A percentile compares a stretch with the other conserved stretches of the same genome.
Conservation (phyloP, 768 basidiomycete genomes). For the Lactarius sp. region DNA sequence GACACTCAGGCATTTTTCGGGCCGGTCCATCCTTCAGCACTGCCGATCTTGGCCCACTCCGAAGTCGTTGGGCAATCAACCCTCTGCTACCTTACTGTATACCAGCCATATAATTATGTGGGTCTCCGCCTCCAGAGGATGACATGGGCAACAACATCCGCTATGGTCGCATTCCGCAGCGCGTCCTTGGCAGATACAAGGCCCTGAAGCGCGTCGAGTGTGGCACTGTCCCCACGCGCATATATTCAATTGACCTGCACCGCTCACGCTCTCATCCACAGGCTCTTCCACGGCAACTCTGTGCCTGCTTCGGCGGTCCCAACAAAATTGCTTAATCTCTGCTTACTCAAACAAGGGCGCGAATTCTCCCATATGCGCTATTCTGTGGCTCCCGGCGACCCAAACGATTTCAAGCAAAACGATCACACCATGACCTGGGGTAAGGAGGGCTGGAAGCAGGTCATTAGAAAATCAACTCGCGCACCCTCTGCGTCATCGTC, state of each 20-base stretch:
- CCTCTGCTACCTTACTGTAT: conserved; percentile 13
- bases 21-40: too few species aligned
- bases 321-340: conserved; percentile 43
- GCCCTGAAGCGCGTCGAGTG: conserved; percentile 89
- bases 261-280: too few species aligned
- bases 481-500: conserved; percentile 81
- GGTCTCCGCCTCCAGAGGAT: conserved; percentile 33
- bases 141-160: conserved; percentile 53
- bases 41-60: too few species aligned
- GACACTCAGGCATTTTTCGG: too few species aligned
- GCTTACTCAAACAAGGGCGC: conserved; percentile 60
- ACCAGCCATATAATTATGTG: conserved; percentile 30
- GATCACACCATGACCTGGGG: conserved; percentile 90
- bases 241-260: not conserved
- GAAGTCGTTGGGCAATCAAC: conserved; percentile 9
- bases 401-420: conserved; percentile 78
- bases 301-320: conserved; percentile 86
- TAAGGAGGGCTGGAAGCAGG: conserved; percentile 43
- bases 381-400: conserved; percentile 92
- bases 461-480: conserved; percentile 74
- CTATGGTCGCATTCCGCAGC: conserved; percentile 37
- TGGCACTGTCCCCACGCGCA: conserved; percentile 31
- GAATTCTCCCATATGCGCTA: conserved; percentile 97
- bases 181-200: conserved; percentile 85
- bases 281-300: too few species aligned